A percentile compares a stretch with the other conserved stretches of the same genome.
Evolutionary conservation across 176 grass and related monocot genomes (phyloP).

Genomic region (Poa annua): DNA sequence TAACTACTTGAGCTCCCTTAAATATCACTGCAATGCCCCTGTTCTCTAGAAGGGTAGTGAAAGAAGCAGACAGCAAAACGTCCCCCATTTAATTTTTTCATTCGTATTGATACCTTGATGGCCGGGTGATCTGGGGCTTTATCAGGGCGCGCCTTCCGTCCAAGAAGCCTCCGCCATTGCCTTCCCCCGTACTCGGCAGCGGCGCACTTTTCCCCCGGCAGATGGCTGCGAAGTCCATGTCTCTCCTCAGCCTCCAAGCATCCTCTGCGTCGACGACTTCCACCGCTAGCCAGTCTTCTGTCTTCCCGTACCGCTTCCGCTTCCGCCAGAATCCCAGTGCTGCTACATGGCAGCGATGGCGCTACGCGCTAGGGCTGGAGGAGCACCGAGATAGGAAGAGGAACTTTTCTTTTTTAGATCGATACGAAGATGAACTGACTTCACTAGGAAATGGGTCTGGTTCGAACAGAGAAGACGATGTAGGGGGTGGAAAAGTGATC

Average conservation of each 20-base stretch:
- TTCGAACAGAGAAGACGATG: background rate
- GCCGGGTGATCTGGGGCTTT: too few relatives aligned
- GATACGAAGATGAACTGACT: background rate
- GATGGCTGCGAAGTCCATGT: slow-evolving; percentile 62
- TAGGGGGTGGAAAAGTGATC: too few relatives aligned
- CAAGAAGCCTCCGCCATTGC: background rate
- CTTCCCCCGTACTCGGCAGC: background rate
- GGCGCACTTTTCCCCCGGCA: slow-evolving; percentile 6
- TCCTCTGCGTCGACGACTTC: slow-evolving; percentile 87
- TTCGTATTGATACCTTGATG: too few relatives aligned
- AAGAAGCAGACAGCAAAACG: background rate
- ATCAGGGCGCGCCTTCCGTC: background rate
- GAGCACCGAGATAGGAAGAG: background rate
- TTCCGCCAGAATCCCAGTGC: too few relatives aligned
- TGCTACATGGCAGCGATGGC: slow-evolving; percentile 46
- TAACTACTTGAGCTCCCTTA: background rate
- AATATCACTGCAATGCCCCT: background rate
- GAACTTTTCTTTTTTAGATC: background rate
- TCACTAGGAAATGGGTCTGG: background rate
- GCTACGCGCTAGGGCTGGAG: background rate
- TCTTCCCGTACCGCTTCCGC: slow-evolving; percentile 56
- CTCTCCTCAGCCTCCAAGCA: slow-evolving; percentile 47
- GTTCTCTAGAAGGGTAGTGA: too few relatives aligned
- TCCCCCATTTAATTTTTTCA: too few relatives aligned
- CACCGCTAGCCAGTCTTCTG: slow-evolving; percentile 73